These are phyloP conservation scores for Penicillium sp. DNA, from an alignment of 2,329 filamentous ascomycete species.

Conservation along the genomic window DNA sequence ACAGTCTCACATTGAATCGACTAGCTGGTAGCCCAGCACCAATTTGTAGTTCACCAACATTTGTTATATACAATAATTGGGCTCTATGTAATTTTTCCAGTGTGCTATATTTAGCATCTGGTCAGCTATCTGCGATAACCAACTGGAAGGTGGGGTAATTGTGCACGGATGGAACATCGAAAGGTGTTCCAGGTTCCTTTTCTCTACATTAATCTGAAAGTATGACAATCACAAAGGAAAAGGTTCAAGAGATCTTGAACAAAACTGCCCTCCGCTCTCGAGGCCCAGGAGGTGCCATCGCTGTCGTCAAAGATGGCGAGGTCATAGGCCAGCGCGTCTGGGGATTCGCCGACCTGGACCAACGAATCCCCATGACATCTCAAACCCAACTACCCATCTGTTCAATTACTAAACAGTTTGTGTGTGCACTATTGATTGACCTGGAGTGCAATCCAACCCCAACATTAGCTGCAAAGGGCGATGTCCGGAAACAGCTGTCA, in stretches of 20 bases:
- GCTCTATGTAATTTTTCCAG: too few relatives aligned
- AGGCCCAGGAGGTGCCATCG: constrained; percentile 46
- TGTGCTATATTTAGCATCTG: neutral
- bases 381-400: constrained; percentile 47
- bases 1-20: neutral
- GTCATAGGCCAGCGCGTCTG: constrained; percentile 42
- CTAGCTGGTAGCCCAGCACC: neutral
- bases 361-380: constrained; percentile 37
- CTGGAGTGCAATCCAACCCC: constrained; percentile 37
- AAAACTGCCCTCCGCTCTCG: constrained; percentile 26
- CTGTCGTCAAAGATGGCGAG: constrained; percentile 46
- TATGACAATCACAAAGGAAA: constrained; percentile 12
- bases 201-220: neutral
- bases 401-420: constrained; percentile 51
- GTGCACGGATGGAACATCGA: neutral
- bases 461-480: constrained; percentile 28
- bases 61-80: neutral
- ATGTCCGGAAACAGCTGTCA: constrained; percentile 34
- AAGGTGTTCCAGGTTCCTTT: neutral
- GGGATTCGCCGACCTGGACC: constrained; percentile 48
- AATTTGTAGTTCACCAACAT: neutral
- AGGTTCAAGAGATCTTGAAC: constrained; percentile 20
- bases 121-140: neutral
- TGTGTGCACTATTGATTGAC: constrained; percentile 41
- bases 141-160: constrained; percentile 15